A percentile compares a stretch with the other conserved stretches of the same genome.
Conservation (phyloP, 768 basidiomycete genomes). For the Phaffia tasmanica region DNA sequence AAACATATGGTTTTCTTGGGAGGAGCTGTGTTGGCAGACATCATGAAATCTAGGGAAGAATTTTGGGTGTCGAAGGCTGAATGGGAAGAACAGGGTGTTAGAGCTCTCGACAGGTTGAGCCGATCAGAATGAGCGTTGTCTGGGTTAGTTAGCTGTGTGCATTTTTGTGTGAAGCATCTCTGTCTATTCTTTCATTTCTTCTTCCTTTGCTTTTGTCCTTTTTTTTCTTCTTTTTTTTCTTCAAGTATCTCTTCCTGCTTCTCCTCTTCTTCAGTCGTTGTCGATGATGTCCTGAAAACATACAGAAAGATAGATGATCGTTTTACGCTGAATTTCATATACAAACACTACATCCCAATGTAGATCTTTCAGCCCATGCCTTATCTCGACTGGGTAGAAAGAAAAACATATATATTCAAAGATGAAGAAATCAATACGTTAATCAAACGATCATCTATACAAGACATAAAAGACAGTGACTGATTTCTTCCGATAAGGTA, state of each 20-base stretch:
- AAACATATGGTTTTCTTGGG: slow-evolving; percentile 99
- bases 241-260: not conserved
- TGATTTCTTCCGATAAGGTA: too few relatives aligned
- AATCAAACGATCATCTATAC: too few relatives aligned
- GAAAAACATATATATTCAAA: too few relatives aligned
- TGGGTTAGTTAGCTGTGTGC: too few relatives aligned
- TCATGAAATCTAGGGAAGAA: slow-evolving; percentile 87
- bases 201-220: not conserved
- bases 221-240: not conserved
- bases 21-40: slow-evolving; percentile 94
- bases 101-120: slow-evolving; percentile 26
- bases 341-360: not conserved
- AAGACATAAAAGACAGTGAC: too few relatives aligned
- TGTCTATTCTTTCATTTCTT: not conserved
- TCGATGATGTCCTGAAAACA: too few relatives aligned
- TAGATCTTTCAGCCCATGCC: not conserved
- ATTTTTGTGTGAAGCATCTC: too few relatives aligned
- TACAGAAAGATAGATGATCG: not conserved
- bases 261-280: not conserved
- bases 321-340: not conserved
- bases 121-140: too few relatives aligned
- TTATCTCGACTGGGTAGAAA: too few relatives aligned
- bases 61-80: slow-evolving; percentile 94
- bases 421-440: too few relatives aligned
- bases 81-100: slow-evolving; percentile 81